Conservation (phyloP, 2,329 filamentous ascomycete genomes). For the Trichoderma koningii region DNA sequence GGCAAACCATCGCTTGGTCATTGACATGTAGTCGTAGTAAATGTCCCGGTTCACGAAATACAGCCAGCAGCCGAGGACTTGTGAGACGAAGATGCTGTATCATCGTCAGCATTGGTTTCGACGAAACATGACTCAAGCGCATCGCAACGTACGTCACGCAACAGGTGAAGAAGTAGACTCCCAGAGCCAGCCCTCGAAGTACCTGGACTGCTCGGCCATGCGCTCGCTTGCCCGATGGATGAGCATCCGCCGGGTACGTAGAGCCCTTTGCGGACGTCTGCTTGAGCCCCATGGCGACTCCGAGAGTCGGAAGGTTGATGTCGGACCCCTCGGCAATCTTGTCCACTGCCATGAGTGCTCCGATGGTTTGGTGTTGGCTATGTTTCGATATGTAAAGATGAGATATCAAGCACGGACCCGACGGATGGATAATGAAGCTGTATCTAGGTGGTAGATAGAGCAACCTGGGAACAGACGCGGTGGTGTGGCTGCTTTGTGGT, state of each 20-base stretch:
- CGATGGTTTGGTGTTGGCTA: background rate
- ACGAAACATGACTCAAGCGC: background rate
- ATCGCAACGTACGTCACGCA: slow-evolving; percentile 49
- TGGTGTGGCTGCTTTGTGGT: slow-evolving; percentile 13
- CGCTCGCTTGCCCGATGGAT: slow-evolving; percentile 59
- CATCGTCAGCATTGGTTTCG: slow-evolving; percentile 24
- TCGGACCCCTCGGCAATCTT: slow-evolving; percentile 33
- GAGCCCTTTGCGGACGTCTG: slow-evolving; percentile 29
- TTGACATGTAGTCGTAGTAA: slow-evolving; percentile 84
- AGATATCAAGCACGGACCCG: background rate
- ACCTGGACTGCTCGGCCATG: slow-evolving; percentile 54
- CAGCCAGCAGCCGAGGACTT: slow-evolving; percentile 73
- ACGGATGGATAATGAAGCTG: background rate
- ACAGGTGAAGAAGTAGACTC: slow-evolving; percentile 54
- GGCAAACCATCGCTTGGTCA: slow-evolving; percentile 83
- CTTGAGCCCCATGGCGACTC: slow-evolving; percentile 34
- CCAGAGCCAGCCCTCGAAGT: slow-evolving; percentile 54
- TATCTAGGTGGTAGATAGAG: background rate
- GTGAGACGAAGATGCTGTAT: slow-evolving; percentile 65
- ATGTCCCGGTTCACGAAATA: slow-evolving; percentile 75
- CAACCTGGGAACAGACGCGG: background rate
- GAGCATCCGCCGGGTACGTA: slow-evolving; percentile 34
- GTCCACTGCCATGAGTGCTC: slow-evolving; percentile 34
- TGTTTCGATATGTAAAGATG: background rate
- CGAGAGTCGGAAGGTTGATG: slow-evolving; percentile 37